Conservation (phyloP, 2,329 filamentous ascomycete genomes). For the Parastagonospora avenae region DNA sequence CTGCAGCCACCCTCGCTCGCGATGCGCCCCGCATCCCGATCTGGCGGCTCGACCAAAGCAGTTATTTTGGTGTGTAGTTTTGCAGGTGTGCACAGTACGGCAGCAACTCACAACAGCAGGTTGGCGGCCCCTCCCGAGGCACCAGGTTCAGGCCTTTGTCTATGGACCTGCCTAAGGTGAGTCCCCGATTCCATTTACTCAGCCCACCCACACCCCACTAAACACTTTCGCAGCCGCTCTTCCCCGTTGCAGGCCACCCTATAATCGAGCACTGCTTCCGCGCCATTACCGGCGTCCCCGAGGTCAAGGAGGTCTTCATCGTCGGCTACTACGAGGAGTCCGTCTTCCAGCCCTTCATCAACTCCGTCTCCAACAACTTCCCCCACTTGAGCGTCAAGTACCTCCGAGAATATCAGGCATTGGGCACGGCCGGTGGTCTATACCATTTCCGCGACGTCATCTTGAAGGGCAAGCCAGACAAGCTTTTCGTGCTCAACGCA, state of each 20-base stretch:
- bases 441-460: conserved; percentile 99
- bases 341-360: conserved; percentile 98
- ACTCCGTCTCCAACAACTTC: conserved; percentile 82
- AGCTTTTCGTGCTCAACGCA: conserved; percentile 96
- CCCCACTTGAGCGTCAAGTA: conserved; percentile 91
- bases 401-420: conserved; percentile 93
- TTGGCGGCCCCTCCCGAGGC: conserved; percentile 92
- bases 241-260: conserved; percentile 96
- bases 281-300: conserved; percentile 86
- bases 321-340: conserved; percentile 99
- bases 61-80: conserved; percentile 78
- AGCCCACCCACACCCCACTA: conserved; percentile 20
- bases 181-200: conserved; percentile 23
- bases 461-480: conserved; percentile 90
- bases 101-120: conserved; percentile 59
- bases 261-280: conserved; percentile 98
- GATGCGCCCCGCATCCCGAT: conserved; percentile 40
- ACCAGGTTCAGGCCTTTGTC: conserved; percentile 94
- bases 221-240: conserved; percentile 72
- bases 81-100: conserved; percentile 5
- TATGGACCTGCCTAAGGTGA: conserved; percentile 91
- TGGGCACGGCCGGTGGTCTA: conserved; percentile 93
- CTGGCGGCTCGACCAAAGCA: conserved; percentile 74
- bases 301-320: conserved; percentile 94
- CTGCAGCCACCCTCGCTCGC: conserved; percentile 45